Evolutionary conservation across 805 yeast genomes (phyloP).

Genomic region (Starmerella vaccinii): DNA sequence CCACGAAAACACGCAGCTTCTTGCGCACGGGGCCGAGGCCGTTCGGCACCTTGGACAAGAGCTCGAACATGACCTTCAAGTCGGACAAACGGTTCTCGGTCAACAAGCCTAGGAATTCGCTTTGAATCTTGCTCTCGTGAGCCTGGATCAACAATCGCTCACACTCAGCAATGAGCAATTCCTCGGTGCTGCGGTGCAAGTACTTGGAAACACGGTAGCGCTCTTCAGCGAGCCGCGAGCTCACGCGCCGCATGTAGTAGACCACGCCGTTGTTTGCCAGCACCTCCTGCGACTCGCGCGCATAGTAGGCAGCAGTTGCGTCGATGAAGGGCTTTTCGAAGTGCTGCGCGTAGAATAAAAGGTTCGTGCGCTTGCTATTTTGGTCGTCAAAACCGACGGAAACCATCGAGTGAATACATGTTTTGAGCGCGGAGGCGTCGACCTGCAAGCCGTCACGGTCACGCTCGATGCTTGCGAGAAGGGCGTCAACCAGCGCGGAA

Average conservation of each 20-base stretch:
- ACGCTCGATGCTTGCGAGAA: conserved; percentile 60
- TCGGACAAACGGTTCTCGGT: conserved; percentile 64
- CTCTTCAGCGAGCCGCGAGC: conserved; percentile 73
- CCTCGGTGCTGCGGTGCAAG: conserved; percentile 77
- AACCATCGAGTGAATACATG: conserved; percentile 78
- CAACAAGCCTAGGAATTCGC: conserved; percentile 64
- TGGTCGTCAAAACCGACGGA: conserved; percentile 81
- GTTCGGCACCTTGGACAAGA: conserved; percentile 66
- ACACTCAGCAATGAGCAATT: conserved; percentile 62
- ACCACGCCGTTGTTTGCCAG: conserved; percentile 70
- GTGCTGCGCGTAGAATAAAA: conserved; percentile 66
- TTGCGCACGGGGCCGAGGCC: conserved; percentile 71
- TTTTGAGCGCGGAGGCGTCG: conserved; percentile 52
- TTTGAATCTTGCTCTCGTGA: conserved; percentile 66
- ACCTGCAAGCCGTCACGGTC: conserved; percentile 74
- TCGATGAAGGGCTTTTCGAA: conserved; percentile 72
- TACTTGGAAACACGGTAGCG: conserved; percentile 64
- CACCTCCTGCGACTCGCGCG: conserved; percentile 55
- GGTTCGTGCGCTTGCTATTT: conserved; percentile 75
- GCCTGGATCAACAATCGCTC: conserved; percentile 66
- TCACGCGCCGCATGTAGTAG: conserved; percentile 82
- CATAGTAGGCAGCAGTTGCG: conserved; percentile 47
- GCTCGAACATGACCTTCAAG: conserved; percentile 62
- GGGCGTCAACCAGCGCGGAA: conserved; percentile 51
- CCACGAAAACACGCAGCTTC: conserved; percentile 62